Percentiles rank a stretch among this genome's conserved stretches.
phyloP scores from a whole-genome alignment of 192 early-diverging fungal species.

The Podila minutissima region DNA sequence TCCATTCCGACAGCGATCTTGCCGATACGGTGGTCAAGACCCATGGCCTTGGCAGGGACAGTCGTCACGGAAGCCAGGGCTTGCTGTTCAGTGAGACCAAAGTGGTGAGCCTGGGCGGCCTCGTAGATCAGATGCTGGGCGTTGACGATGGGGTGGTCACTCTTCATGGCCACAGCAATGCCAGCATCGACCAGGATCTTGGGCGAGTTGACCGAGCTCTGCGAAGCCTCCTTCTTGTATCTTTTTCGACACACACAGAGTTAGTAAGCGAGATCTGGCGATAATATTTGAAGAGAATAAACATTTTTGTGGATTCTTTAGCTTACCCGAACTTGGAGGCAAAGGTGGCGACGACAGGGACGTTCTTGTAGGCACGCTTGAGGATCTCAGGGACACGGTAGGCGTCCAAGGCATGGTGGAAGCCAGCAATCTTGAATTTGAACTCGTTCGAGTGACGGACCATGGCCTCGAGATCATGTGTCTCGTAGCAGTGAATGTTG shows the following conservation, averaged over 20 bases:
- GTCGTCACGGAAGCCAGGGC: conserved; percentile 73
- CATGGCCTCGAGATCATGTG: conserved; percentile 75
- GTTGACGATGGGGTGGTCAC: conserved; percentile 79
- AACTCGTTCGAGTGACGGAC: conserved; percentile 74
- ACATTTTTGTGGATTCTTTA: background rate
- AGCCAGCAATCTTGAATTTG: conserved; percentile 70
- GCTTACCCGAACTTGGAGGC: conserved; percentile 57
- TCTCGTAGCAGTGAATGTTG: conserved; percentile 77
- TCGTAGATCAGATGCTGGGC: conserved; percentile 76
- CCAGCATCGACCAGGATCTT: conserved; percentile 69
- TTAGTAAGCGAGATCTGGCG: background rate
- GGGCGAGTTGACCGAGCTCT: conserved; percentile 61
- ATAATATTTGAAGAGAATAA: background rate
- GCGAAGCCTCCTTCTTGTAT: conserved; percentile 80
- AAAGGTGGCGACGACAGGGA: conserved; percentile 76
- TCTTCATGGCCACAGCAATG: conserved; percentile 76
- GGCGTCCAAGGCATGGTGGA: conserved; percentile 81
- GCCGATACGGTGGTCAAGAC: conserved; percentile 76
- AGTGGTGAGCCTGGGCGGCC: conserved; percentile 74
- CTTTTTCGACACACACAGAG: background rate
- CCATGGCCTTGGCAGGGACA: conserved; percentile 71
- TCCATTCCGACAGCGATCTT: conserved; percentile 70
- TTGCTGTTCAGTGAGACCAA: conserved; percentile 65
- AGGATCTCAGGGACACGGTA: conserved; percentile 70
- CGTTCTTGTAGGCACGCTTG: conserved; percentile 54